Evolutionary conservation across 495 filamentous ascomycete genomes (phyloP).

Genomic region (Hypoxylon fragiforme): DNA sequence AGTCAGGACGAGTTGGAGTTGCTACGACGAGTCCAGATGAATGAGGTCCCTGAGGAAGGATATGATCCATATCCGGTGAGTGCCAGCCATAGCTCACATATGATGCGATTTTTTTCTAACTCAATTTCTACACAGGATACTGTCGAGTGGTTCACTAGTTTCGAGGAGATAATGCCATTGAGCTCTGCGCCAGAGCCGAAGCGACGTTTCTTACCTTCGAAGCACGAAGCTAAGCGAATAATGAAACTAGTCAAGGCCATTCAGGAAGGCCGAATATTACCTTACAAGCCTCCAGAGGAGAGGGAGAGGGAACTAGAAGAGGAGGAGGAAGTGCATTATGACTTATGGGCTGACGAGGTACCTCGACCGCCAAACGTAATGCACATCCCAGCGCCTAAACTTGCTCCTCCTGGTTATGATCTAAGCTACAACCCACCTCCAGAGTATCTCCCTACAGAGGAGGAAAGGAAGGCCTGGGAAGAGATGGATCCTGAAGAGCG

Average conservation of each 20-base stretch:
- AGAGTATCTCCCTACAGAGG: constrained; percentile 86
- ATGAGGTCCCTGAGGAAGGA: constrained; percentile 82
- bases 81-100: constrained; percentile 2
- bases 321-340: constrained; percentile 70
- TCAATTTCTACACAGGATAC: constrained; percentile 64
- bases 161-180: constrained; percentile 89
- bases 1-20: constrained; percentile 88
- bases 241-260: constrained; percentile 99
- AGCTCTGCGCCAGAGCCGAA: constrained; percentile 95
- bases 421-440: constrained; percentile 95
- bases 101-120: constrained; percentile 10
- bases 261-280: constrained; percentile 87
- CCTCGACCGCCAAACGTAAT: constrained; percentile 83
- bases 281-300: constrained; percentile 81
- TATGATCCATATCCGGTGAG: constrained; percentile 84
- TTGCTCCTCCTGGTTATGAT: constrained; percentile 91
- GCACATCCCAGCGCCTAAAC: constrained; percentile 95
- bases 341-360: constrained; percentile 92
- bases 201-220: constrained; percentile 93
- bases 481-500: constrained; percentile 86
- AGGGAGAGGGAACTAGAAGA: constrained; percentile 70
- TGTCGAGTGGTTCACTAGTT: constrained; percentile 89
- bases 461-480: constrained; percentile 88
- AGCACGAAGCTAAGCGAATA: constrained; percentile 92
- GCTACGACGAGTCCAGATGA: constrained; percentile 84